Conservation (phyloP, 495 filamentous ascomycete species). For the Cenococcum geophilum region DNA sequence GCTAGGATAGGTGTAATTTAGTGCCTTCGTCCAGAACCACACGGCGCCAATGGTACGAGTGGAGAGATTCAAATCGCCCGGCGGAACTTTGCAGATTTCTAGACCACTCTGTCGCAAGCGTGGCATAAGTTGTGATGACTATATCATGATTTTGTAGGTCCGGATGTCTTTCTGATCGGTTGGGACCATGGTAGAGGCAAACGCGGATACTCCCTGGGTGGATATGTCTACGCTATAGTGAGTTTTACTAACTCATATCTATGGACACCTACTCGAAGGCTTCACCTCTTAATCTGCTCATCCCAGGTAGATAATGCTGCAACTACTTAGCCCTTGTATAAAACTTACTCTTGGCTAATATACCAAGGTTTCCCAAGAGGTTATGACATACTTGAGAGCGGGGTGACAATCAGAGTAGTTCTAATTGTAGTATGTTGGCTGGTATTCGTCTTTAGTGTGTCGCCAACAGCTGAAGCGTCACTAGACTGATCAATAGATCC, state of each 20-base stretch:
- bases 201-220: neutral
- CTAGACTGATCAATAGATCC: slow-evolving; percentile 26
- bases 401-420: slow-evolving; percentile 19
- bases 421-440: neutral
- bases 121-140: slow-evolving; percentile 1
- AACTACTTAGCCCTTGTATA: too few relatives aligned
- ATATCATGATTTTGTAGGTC: neutral
- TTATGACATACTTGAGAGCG: slow-evolving; percentile 24
- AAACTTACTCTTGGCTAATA: too few relatives aligned
- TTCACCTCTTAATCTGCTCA: too few relatives aligned
- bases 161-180: neutral
- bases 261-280: too few relatives aligned
- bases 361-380: too few relatives aligned
- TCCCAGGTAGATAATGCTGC: too few relatives aligned
- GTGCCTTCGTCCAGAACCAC: slow-evolving; percentile 21
- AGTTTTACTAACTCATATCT: neutral
- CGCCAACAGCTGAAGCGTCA: slow-evolving; percentile 7
- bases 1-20: neutral
- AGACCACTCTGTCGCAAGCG: slow-evolving; percentile 13
- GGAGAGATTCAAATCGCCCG: slow-evolving; percentile 8
- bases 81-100: neutral
- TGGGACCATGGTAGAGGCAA: neutral
- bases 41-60: slow-evolving; percentile 12
- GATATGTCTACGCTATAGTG: neutral
- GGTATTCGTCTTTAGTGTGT: neutral